These are phyloP conservation scores for Cladosporium velox DNA, from an alignment of 2,329 filamentous ascomycete species.

Conservation along the genomic window DNA sequence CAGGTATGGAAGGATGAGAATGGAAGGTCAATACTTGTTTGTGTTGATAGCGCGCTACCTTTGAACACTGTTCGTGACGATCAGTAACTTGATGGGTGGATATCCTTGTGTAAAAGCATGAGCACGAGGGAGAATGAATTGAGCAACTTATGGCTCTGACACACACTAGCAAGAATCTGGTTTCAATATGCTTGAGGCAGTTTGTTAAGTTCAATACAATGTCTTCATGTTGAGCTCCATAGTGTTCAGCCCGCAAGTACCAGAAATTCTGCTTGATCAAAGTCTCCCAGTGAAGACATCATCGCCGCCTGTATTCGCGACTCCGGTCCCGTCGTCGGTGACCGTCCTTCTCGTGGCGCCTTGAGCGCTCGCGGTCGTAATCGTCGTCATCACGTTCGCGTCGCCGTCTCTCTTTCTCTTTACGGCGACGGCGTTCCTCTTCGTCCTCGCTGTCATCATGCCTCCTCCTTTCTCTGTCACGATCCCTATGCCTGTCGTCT, in stretches of 20 bases:
- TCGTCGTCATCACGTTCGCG: constrained; percentile 28
- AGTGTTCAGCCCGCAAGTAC: neutral
- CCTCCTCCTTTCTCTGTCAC: constrained; percentile 26
- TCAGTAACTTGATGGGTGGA: neutral
- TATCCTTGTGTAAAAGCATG: neutral
- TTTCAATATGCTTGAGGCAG: neutral
- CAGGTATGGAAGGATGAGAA: neutral
- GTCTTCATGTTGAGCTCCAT: neutral
- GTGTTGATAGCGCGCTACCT: neutral
- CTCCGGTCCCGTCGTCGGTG: constrained; percentile 27
- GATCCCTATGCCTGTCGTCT: constrained; percentile 21
- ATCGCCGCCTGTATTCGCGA: constrained; percentile 23
- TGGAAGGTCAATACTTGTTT: neutral
- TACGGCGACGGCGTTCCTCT: constrained; percentile 31
- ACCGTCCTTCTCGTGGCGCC: constrained; percentile 28
- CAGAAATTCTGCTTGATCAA: neutral
- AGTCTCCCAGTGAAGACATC: neutral
- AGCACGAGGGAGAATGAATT: neutral
- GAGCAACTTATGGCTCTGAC: neutral
- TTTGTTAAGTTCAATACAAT: neutral
- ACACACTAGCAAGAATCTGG: neutral
- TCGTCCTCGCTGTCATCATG: constrained; percentile 33
- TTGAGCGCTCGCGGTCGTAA: constrained; percentile 25
- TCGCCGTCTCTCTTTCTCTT: constrained; percentile 27
- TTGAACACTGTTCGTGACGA: neutral